Evolutionary conservation across 345 rosid species (phyloP).

Genomic region (Ailanthus altissimus): DNA sequence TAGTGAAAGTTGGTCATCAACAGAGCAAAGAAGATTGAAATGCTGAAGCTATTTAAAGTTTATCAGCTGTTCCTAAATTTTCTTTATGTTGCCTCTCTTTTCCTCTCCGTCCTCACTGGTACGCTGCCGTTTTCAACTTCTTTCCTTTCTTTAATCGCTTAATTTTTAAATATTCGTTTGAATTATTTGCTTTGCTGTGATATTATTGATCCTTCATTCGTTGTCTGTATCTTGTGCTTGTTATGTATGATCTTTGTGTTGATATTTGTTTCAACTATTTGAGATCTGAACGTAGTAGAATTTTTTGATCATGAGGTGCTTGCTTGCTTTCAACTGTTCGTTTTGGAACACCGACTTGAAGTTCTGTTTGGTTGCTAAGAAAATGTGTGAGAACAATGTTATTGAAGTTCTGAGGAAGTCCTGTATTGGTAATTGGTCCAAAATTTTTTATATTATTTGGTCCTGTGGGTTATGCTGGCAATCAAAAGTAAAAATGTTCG

Average conservation of each 20-base stretch:
- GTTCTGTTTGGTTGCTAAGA: not conserved
- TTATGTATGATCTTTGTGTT: not conserved
- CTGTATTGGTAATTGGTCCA: not conserved
- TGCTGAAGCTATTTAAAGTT: conserved; percentile 44
- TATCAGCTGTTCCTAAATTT: conserved; percentile 38
- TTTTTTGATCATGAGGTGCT: not conserved
- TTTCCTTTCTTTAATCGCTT: not conserved
- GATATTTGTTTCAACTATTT: not conserved
- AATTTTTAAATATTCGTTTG: not conserved
- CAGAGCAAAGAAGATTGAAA: conserved; percentile 18
- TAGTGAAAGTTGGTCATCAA: not conserved
- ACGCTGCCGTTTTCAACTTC: not conserved
- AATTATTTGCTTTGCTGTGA: not conserved
- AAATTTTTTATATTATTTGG: not conserved
- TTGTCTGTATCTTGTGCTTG: not conserved
- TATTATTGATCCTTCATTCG: not conserved
- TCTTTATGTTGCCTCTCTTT: conserved; percentile 28
- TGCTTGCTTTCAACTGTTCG: not conserved
- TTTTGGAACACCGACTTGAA: not conserved
- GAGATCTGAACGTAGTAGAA: not conserved
- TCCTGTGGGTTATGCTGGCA: not conserved
- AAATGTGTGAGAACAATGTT: not conserved
- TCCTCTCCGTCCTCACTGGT: conserved; percentile 36
- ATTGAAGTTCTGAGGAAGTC: not conserved
- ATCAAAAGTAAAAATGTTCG: not conserved